Base-by-base conservation (phyloP, 2,329 filamentous ascomycete genomes). In the Fusarium sp. region DNA sequence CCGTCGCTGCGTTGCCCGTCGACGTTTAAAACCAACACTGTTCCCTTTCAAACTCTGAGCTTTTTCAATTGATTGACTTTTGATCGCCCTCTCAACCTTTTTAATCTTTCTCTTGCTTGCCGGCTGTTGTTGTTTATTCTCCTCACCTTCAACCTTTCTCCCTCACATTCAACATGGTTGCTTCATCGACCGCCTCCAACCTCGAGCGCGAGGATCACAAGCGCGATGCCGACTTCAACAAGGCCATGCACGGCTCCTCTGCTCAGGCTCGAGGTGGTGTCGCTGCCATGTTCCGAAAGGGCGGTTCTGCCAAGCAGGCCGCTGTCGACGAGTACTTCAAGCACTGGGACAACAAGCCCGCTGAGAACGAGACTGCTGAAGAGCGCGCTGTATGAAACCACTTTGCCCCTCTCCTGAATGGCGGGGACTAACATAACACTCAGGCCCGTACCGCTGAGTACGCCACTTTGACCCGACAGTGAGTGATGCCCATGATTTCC, bases 271-370 rank as follows among this genome's bases (percentile, higher is more conserved):
- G 87, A 65, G 93, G 92, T 80, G 94, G 94, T 76, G 89, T 98
- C 78, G 86, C 90, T 77, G 94, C 96, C 79, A 95, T 98, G 91
- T 87, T 97, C 80, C 87, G 88, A 81, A 99, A 99, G 87, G 92
- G 96, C 83, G 75, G 79, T 33, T 80, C 86, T 33, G 94, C 94
- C 9, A 93, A 97, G 81, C 90, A 94, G 82, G 92, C 92, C 61
- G 94, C 94, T 55, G 90, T 95, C 31, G 93, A 96, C 80, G 94
- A 97, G 83, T 98, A 98, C 85, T 97, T 97, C 87, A 97, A 97
- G 88, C 95, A 97, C 83, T 98, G 94, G 93, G 94, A 98, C 83
- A 93, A 96, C 86, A 95, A 97, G 85, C 84, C 86, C 53, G 93
- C 87, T 35, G 91, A 89, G 72, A 89, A 92, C 46, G 96, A 99